Base-by-base conservation (phyloP, 495 filamentous ascomycete genomes). In the Aspergillus saccharolyticus region DNA sequence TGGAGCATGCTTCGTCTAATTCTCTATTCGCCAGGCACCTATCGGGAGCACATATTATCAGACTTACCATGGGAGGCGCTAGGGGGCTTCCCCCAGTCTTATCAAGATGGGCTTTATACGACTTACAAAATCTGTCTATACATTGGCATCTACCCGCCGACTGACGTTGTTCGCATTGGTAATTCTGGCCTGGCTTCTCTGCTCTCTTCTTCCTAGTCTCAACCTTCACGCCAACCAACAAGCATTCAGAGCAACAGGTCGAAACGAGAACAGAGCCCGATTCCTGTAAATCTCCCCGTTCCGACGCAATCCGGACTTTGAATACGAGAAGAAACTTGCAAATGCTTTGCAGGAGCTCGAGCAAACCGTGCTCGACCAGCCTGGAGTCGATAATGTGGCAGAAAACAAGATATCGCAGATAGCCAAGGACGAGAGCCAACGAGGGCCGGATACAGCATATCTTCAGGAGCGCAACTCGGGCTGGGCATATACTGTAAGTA, bases 321-420 rank as follows among this genome's bases (percentile, higher is more conserved):
- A 63, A 1, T 74, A 70, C 54, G 74, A 75, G 57, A 54, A 44
- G 18, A 58, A 54, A 8, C 33, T 74, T 8, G 62, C 62, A 0
- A 18, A 63, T 46, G 70, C 68, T 4, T 54, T 76, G 30, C 59
- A 52, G 18, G 42, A 58, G 4, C 55, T 76, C 7, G 72, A 76
- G 33, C 18, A 52, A 1, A 45, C 53, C 15, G 60, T 59, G 24
- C 39, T 62, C 8, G 20, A 47, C 60, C 22, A 54, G 8, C 50
- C 54, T 15, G 45, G 48, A 21, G 57, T 54, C 1, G 22, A 62
- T 5, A 45, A 51, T n/a, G 44, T 51, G 2, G 58, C 59, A 0
- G 43, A 63, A 5, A 56, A 70, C 16, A 66, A 58, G 1, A 57
- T 76, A 42, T 76, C 72, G 74, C 74, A 76, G 61, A 71, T 75